A percentile compares a stretch with the other conserved stretches of the same genome.
phyloP scores from a whole-genome alignment of 345 rosid genomes.

The Xanthoceras sorbifolium region DNA sequence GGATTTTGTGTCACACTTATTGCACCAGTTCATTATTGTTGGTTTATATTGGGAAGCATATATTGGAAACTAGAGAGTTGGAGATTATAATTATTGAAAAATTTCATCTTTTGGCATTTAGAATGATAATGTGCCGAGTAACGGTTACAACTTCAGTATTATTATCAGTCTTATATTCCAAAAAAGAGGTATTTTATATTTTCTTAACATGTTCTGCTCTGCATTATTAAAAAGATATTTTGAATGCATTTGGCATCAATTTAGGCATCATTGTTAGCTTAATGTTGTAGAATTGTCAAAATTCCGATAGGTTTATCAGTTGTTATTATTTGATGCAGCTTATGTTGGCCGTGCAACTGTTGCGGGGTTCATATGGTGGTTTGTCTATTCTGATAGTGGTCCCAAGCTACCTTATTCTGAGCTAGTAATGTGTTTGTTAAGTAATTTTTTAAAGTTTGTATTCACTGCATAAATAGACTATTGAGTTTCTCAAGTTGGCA shows the following conservation, averaged over 20 bases:
- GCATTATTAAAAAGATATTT: background rate
- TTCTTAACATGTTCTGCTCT: background rate
- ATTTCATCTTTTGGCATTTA: too few species aligned
- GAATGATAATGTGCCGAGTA: too few species aligned
- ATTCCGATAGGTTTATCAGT: background rate
- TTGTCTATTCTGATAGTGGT: slow-evolving; percentile 76
- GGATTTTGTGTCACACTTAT: too few species aligned
- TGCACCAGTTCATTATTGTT: too few species aligned
- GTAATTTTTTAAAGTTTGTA: background rate
- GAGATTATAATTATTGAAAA: background rate
- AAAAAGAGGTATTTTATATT: too few species aligned
- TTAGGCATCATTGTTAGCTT: background rate
- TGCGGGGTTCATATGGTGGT: slow-evolving; percentile 99
- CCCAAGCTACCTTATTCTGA: slow-evolving; percentile 86
- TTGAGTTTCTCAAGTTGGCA: slow-evolving; percentile 5
- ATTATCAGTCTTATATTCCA: too few species aligned
- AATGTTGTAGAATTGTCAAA: background rate
- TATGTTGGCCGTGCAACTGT: slow-evolving; percentile 99
- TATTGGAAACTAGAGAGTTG: background rate
- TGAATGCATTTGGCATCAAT: slow-evolving; percentile 1
- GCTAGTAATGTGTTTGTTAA: slow-evolving; percentile 54
- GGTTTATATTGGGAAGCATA: background rate
- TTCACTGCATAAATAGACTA: slow-evolving; percentile 2
- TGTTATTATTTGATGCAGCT: slow-evolving; percentile 53
- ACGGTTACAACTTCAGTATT: too few species aligned